Evolutionary conservation across 345 rosid species (phyloP).

Genomic region (Rhodomyrtus tomentosa): DNA sequence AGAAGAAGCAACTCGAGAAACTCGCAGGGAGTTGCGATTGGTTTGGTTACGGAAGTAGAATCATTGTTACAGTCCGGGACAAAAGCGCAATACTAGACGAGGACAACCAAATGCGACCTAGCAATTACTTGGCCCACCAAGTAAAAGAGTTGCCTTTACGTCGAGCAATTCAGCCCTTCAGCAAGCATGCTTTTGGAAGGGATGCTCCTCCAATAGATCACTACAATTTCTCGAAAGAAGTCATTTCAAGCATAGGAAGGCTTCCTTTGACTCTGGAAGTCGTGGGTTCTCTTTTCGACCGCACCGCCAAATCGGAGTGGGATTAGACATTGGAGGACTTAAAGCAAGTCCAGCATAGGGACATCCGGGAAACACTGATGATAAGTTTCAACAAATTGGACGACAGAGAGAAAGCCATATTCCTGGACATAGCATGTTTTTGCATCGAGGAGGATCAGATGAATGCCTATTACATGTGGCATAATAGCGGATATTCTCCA

Average conservation of each 20-base stretch:
- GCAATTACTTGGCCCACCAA: fast-evolving
- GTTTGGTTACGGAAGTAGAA: background rate
- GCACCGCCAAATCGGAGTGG: fast-evolving
- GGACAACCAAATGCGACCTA: fast-evolving
- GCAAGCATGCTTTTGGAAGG: background rate
- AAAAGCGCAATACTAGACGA: fast-evolving
- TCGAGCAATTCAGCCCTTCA: background rate
- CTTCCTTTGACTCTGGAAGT: background rate
- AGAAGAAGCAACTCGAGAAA: background rate
- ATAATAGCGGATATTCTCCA: background rate
- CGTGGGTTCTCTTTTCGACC: background rate
- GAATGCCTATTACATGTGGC: background rate
- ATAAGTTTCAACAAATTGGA: background rate
- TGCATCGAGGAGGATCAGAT: background rate
- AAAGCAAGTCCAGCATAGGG: fast-evolving
- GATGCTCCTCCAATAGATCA: fast-evolving
- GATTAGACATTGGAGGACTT: fast-evolving
- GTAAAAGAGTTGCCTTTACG: fast-evolving
- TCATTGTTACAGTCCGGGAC: background rate
- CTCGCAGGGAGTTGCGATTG: background rate
- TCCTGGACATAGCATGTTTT: background rate
- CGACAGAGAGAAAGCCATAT: background rate
- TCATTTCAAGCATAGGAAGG: background rate
- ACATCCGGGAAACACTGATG: background rate
- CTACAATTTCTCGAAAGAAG: fast-evolving